phyloP scores from a whole-genome alignment of 2,329 filamentous ascomycete genomes.

The Daldinia sp. region DNA sequence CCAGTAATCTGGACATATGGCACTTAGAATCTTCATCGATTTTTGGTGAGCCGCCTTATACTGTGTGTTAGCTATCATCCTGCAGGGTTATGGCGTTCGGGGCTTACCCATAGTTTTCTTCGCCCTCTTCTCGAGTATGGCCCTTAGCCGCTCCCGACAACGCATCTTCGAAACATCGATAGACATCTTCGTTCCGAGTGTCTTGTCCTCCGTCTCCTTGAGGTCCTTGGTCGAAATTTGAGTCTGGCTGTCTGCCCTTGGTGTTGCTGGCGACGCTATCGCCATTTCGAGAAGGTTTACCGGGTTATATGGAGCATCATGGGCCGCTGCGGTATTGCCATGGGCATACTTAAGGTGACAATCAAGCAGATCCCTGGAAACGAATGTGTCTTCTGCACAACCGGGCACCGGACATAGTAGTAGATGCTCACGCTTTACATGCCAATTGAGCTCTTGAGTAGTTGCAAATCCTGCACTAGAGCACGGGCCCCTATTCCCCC shows the following conservation, averaged over 20 bases:
- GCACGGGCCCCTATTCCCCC: slow-evolving; percentile 53
- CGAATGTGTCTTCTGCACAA: slow-evolving; percentile 55
- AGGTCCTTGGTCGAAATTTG: slow-evolving; percentile 6
- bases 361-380: slow-evolving; percentile 52
- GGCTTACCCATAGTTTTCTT: slow-evolving; percentile 49
- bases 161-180: slow-evolving; percentile 53
- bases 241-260: not conserved
- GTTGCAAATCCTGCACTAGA: slow-evolving; percentile 53
- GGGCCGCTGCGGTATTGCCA: slow-evolving; percentile 31
- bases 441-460: slow-evolving; percentile 56
- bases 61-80: slow-evolving; percentile 17
- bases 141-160: slow-evolving; percentile 54
- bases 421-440: slow-evolving; percentile 60
- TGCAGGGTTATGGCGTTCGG: not conserved
- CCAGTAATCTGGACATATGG: slow-evolving; percentile 49
- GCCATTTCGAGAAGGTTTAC: slow-evolving; percentile 32
- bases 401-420: slow-evolving; percentile 57
- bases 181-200: slow-evolving; percentile 48
- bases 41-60: slow-evolving; percentile 46
- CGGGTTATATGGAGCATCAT: slow-evolving; percentile 22
- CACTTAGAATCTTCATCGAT: slow-evolving; percentile 51
- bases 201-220: slow-evolving; percentile 39
- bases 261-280: not conserved
- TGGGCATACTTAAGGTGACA: slow-evolving; percentile 57
- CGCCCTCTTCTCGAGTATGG: slow-evolving; percentile 53